These are phyloP conservation scores for Leccinellum rugosiceps DNA, from an alignment of 768 basidiomycete genomes.

Conservation along the genomic window DNA sequence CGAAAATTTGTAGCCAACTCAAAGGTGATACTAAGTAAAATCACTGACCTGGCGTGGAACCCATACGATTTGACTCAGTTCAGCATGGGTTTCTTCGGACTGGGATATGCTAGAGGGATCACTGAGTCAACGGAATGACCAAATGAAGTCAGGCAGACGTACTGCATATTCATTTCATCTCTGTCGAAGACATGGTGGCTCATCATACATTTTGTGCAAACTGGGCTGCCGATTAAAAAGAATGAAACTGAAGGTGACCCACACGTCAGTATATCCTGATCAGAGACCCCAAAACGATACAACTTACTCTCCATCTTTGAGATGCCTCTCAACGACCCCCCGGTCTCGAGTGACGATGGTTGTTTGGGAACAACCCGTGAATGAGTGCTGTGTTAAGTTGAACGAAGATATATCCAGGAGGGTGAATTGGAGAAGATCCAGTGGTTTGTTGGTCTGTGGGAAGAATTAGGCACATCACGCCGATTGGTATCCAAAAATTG, in stretches of 20 bases:
- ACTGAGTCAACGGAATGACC: conserved; percentile 5
- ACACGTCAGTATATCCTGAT: neutral
- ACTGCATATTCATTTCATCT: conserved; percentile 99
- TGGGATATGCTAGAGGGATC: conserved; percentile 80
- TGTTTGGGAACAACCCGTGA: conserved; percentile 34
- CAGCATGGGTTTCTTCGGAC: conserved; percentile 96
- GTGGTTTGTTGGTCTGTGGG: no score
- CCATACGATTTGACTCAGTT: conserved; percentile 96
- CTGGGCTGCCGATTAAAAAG: conserved; percentile 98
- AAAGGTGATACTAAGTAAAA: neutral
- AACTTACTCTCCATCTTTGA: conserved; percentile 97
- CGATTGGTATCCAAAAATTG: no score
- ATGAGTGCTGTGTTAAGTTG: conserved; percentile 10
- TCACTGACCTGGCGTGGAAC: conserved; percentile 83
- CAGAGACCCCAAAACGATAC: neutral
- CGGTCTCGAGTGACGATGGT: conserved; percentile 26
- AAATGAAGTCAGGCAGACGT: conserved; percentile 36
- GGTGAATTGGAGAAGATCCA: no score
- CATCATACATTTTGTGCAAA: conserved; percentile 99
- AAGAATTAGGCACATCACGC: no score
- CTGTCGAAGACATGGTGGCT: conserved; percentile 98
- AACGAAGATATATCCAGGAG: no score
- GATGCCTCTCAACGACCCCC: conserved; percentile 93
- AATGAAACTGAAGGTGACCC: conserved; percentile 15
- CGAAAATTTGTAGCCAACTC: neutral